Conservation (phyloP, 768 basidiomycete species). For the Podaxis pistillaris region DNA sequence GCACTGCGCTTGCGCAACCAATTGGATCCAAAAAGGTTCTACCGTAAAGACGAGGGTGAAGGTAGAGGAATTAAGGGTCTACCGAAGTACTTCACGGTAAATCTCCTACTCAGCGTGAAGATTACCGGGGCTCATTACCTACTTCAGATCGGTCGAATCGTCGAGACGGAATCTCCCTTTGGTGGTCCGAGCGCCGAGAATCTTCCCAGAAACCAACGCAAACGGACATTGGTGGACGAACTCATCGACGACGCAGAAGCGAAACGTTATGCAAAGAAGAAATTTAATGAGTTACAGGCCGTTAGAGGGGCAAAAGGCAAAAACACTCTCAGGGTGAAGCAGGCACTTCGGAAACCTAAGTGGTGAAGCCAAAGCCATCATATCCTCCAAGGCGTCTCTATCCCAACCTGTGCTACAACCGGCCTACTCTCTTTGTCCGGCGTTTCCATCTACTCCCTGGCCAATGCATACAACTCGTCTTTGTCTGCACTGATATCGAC, state of each 20-base stretch:
- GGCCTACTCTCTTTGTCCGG: neutral
- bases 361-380: conserved; percentile 43
- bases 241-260: conserved; percentile 87
- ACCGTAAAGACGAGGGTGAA: conserved; percentile 84
- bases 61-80: conserved; percentile 81
- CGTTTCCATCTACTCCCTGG: neutral
- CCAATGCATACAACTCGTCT: conserved; percentile 35
- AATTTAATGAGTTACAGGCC: conserved; percentile 76
- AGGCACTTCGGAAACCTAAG: conserved; percentile 60
- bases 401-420: neutral
- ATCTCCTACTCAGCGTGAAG: conserved; percentile 23
- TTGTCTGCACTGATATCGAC: conserved; percentile 45
- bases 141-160: conserved; percentile 73
- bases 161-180: conserved; percentile 71
- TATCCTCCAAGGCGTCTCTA: neutral
- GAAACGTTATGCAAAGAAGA: conserved; percentile 86
- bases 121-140: conserved; percentile 12
- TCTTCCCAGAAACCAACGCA: conserved; percentile 64
- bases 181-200: conserved; percentile 69
- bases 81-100: conserved; percentile 88
- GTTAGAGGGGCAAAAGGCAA: conserved; percentile 67
- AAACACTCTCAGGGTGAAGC: conserved; percentile 66
- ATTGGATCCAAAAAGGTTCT: conserved; percentile 90
- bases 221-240: conserved; percentile 85
- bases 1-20: conserved; percentile 84